phyloP scores from a whole-genome alignment of 2,329 filamentous ascomycete genomes.

The Fusarium begoniae region DNA sequence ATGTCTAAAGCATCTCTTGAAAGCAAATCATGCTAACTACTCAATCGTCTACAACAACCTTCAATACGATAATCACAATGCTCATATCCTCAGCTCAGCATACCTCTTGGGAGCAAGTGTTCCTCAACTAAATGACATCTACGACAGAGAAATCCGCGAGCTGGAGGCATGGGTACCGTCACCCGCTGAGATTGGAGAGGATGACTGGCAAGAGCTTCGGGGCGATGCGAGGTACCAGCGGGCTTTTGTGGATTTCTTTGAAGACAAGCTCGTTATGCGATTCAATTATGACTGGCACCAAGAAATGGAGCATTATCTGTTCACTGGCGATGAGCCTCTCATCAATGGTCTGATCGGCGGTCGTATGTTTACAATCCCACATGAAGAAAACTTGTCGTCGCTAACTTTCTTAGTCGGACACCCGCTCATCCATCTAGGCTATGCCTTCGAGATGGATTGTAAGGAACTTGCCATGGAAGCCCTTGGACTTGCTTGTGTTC shows the following conservation, averaged over 20 bases:
- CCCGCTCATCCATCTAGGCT: slow-evolving; percentile 93
- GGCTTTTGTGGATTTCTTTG: slow-evolving; percentile 94
- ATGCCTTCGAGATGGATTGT: slow-evolving; percentile 87
- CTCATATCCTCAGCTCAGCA: slow-evolving; percentile 84
- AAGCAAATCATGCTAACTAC: slow-evolving; percentile 91
- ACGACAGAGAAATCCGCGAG: slow-evolving; percentile 76
- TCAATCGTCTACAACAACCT: slow-evolving; percentile 81
- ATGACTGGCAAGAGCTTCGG: slow-evolving; percentile 88
- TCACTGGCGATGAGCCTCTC: slow-evolving; percentile 77
- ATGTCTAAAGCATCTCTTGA: slow-evolving; percentile 88
- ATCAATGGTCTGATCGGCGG: slow-evolving; percentile 83
- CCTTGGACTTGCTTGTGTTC: slow-evolving; percentile 70
- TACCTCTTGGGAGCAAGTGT: slow-evolving; percentile 83
- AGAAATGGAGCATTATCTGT: slow-evolving; percentile 79
- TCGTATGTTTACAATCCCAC: slow-evolving; percentile 61
- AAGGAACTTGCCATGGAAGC: slow-evolving; percentile 91
- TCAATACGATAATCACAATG: slow-evolving; percentile 82
- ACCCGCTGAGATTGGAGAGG: slow-evolving; percentile 81
- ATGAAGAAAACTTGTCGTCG: neutral
- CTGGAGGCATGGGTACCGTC: slow-evolving; percentile 86
- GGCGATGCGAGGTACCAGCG: slow-evolving; percentile 85
- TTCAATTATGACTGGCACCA: slow-evolving; percentile 86
- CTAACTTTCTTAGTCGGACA: slow-evolving; percentile 73
- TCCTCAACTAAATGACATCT: slow-evolving; percentile 79
- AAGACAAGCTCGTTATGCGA: slow-evolving; percentile 81